phyloP scores from a whole-genome alignment of 495 filamentous ascomycete species.

The Aspergillus cavernicola region DNA sequence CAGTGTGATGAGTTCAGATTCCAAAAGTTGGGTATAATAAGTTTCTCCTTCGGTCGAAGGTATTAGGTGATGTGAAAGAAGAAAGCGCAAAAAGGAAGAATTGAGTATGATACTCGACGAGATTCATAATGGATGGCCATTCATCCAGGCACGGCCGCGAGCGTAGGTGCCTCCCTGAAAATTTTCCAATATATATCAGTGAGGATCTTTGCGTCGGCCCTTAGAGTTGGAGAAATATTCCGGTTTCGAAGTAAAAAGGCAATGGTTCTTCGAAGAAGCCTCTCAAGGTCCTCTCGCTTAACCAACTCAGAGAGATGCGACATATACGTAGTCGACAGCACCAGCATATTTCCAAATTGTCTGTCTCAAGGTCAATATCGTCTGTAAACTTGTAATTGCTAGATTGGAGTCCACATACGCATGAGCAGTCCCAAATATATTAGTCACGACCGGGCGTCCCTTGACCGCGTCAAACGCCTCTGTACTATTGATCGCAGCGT shows the following conservation, averaged over 20 bases:
- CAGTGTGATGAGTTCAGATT: too few species aligned
- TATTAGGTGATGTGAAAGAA: too few species aligned
- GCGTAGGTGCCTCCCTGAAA: constrained; percentile 26
- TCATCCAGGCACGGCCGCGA: neutral
- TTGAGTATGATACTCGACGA: too few species aligned
- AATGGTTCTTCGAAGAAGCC: constrained; percentile 61
- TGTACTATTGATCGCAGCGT: constrained; percentile 79
- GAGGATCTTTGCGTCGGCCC: constrained; percentile 64
- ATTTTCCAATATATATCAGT: constrained; percentile 55
- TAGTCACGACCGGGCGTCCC: constrained; percentile 78
- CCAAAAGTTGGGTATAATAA: too few species aligned
- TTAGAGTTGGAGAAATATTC: constrained; percentile 63
- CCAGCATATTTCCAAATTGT: constrained; percentile 95
- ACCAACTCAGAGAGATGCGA: constrained; percentile 52
- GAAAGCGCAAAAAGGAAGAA: too few species aligned
- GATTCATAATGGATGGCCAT: too few species aligned
- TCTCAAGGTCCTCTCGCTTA: constrained; percentile 43
- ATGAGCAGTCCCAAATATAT: constrained; percentile 92
- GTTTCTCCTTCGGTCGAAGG: too few species aligned
- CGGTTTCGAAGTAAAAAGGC: constrained; percentile 58
- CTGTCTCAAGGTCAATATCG: constrained; percentile 38
- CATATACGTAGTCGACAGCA: constrained; percentile 75
- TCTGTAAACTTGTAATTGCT: neutral
- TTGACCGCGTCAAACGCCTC: constrained; percentile 72
- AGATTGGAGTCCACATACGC: constrained; percentile 64